Conservation (phyloP, 2,329 filamentous ascomycete genomes). For the Penicillium sp. region DNA sequence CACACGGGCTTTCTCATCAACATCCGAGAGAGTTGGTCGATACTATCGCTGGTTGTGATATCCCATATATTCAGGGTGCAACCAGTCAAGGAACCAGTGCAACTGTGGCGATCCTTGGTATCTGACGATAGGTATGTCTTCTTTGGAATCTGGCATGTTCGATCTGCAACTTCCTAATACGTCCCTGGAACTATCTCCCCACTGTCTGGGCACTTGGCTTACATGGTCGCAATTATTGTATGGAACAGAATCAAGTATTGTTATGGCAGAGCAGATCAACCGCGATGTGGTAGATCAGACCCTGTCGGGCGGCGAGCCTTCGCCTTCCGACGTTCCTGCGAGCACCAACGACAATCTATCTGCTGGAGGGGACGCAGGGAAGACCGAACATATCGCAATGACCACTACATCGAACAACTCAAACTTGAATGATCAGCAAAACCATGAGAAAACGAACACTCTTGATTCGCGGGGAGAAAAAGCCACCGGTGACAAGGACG, state of each 20-base stretch:
- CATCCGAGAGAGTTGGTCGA: conserved; percentile 26
- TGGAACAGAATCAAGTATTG: conserved; percentile 55
- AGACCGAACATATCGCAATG: conserved; percentile 43
- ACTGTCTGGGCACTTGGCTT: conserved; percentile 30
- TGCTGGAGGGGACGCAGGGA: conserved; percentile 53
- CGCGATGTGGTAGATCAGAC: conserved; percentile 72
- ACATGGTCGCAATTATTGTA: conserved; percentile 33
- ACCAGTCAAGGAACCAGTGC: conserved; percentile 37
- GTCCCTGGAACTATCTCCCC: conserved; percentile 19
- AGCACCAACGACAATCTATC: conserved; percentile 55
- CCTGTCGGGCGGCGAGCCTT: conserved; percentile 64
- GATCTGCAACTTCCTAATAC: conserved; percentile 16
- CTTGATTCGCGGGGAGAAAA: conserved; percentile 20
- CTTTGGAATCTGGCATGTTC: conserved; percentile 22
- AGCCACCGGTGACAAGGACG: conserved; percentile 27
- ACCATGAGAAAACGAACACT: conserved; percentile 24
- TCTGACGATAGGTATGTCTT: conserved; percentile 45
- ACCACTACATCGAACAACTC: conserved; percentile 32
- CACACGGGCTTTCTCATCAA: conserved; percentile 24
- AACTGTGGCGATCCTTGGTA: conserved; percentile 45
- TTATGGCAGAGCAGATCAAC: conserved; percentile 71
- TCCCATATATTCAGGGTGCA: conserved; percentile 35
- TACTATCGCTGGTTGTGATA: conserved; percentile 33
- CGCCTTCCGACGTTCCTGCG: conserved; percentile 66
- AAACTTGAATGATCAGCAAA: conserved; percentile 25